Evolutionary conservation across 495 filamentous ascomycete species (phyloP).

Genomic region (Chlorociboria aeruginascens): DNA sequence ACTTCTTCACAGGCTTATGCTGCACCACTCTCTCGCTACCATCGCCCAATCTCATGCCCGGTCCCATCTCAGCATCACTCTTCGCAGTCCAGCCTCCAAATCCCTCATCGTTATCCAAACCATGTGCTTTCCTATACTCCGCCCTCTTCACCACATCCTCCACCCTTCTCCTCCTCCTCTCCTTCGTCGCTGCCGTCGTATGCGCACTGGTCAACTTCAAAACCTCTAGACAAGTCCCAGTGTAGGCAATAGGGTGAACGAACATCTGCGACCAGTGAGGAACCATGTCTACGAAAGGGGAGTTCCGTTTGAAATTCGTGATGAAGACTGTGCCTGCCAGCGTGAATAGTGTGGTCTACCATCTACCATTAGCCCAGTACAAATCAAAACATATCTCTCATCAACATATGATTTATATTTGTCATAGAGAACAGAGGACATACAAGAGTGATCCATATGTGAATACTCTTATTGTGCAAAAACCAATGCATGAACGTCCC

Average conservation of each 20-base stretch:
- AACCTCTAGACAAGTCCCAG: conserved; percentile 47
- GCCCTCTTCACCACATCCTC: conserved; percentile 73
- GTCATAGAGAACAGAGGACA: conserved; percentile 12
- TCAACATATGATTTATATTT: background rate
- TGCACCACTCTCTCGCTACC: conserved; percentile 16
- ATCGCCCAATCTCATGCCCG: conserved; percentile 20
- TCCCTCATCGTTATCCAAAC: conserved; percentile 44
- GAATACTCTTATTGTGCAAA: conserved; percentile 56
- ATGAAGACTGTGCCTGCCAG: conserved; percentile 57
- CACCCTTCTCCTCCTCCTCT: conserved; percentile 50
- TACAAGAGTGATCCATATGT: conserved; percentile 71
- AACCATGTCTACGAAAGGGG: conserved; percentile 60
- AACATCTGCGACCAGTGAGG: conserved; percentile 48
- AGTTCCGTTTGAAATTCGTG: conserved; percentile 55
- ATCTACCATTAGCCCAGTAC: background rate
- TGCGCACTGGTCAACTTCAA: conserved; percentile 58
- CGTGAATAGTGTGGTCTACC: conserved; percentile 51
- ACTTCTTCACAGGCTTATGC: conserved; percentile 44
- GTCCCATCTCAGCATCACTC: conserved; percentile 25
- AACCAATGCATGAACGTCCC: conserved; percentile 68
- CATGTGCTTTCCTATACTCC: conserved; percentile 74
- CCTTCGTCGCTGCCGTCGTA: conserved; percentile 46
- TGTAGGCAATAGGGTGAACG: conserved; percentile 48
- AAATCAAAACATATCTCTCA: background rate
- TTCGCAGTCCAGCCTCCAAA: conserved; percentile 32